Evolutionary conservation across 2,329 filamentous ascomycete species (phyloP), one percentile per base, ranked within the genome.

Genomic region (Elsinoe australis): DNA sequence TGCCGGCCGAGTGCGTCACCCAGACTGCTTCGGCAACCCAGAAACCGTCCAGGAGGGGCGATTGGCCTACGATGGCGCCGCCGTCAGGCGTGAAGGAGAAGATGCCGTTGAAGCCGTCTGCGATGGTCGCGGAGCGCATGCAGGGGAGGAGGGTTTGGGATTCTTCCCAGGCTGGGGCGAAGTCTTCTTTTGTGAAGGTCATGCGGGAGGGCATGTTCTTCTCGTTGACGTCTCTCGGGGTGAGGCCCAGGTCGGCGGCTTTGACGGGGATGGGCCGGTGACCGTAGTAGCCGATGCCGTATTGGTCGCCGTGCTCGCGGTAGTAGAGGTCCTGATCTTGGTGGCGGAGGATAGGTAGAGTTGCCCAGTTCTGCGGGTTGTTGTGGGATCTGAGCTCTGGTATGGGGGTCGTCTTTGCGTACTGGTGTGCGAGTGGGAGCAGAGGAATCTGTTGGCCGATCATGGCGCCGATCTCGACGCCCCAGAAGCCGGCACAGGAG

Each of bases 41-140:
- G 61, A 82, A 82, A 9, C 76, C 76, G 36, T 80, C 74, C 0
- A 82, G 61, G 10, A 70, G 71, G 5, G 79, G 77, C 0, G 76
- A 68, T 55, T 75, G 70, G 2, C 79, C 79, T 1, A 82, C 67
- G 0, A 82, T 67, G 0, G 79, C 74, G 0, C 76, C 77, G 1
- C 79, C 78, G 46, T 82, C 79, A 0, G 79, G 79, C 0, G 79
- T 82, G 56, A 82, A 82, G 0, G 79, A 82, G 61, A 82, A 78
- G 55, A 82, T 71, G 2, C 79, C 79, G 55, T 82, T 82, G 68
- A 82, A 82, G 0, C 78, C 79, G 32, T 79, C 72, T 0, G 66
- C 72, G 5, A 82, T 71, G 50, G 76, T 61, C 10, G 64, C 71
- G 3, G 75, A 64, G 2, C 64, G 60, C 3, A 82, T 63, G 1